Evolutionary conservation across 1,284 basidiomycete species (phyloP).

Genomic region (Mycena citricolor): DNA sequence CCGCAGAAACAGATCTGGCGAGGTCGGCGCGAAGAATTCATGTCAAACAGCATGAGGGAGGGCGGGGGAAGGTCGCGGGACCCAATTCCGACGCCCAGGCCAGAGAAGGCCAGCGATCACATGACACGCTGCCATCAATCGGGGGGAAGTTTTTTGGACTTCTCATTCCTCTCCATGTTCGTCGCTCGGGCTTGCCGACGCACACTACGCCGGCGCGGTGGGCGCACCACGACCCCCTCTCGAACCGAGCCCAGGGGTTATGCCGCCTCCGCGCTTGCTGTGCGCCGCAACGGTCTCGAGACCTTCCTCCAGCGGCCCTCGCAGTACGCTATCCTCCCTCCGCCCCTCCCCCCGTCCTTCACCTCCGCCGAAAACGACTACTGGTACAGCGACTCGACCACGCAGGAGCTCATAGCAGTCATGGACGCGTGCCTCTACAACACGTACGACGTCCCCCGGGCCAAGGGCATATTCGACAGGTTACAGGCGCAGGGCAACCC

Average conservation of each 20-base stretch:
- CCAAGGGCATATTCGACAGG: slow-evolving; percentile 64
- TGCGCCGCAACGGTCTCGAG: slow-evolving; percentile 15
- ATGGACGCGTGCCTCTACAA: slow-evolving; percentile 80
- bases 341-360: slow-evolving; percentile 41
- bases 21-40: no score
- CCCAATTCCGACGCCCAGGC: no score
- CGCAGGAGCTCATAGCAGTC: slow-evolving; percentile 69
- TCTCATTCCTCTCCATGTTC: slow-evolving; percentile 16
- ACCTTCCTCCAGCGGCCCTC: slow-evolving; percentile 48
- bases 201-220: slow-evolving; percentile 7
- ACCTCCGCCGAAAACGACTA: slow-evolving; percentile 38
- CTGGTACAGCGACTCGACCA: slow-evolving; percentile 63
- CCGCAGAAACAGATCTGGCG: no score
- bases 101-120: no score
- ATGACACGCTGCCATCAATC: no score
- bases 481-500: slow-evolving; percentile 51
- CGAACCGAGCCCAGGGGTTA: no score
- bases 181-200: slow-evolving; percentile 18
- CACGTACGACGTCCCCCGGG: slow-evolving; percentile 69
- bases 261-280: slow-evolving; percentile 14
- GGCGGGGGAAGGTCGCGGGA: no score
- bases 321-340: slow-evolving; percentile 59
- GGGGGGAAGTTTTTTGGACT: no score
- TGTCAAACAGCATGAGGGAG: no score
- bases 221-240: background rate